A percentile compares a stretch with the other conserved stretches of the same genome.
phyloP scores from a whole-genome alignment of 163 green algal species.

The Prototheca wickerhamii region DNA sequence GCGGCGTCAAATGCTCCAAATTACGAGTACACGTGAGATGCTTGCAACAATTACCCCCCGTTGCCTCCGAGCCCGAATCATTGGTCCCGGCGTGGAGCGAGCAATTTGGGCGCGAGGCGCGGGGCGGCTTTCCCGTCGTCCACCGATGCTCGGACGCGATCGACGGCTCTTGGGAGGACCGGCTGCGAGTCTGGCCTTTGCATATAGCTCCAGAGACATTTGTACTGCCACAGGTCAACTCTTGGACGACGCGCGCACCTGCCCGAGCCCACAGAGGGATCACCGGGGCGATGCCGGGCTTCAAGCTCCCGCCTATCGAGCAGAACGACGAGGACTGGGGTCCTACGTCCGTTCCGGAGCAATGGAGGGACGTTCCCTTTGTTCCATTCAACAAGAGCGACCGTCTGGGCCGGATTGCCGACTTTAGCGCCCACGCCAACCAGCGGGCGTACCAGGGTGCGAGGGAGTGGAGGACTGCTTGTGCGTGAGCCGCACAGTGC shows the following conservation, averaged over 20 bases:
- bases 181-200: too few species aligned
- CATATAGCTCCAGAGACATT: too few species aligned
- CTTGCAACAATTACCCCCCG: too few species aligned
- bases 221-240: neutral
- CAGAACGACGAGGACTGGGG: slow-evolving; percentile 90
- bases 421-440: slow-evolving; percentile 29
- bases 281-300: slow-evolving; percentile 18
- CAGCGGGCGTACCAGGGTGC: slow-evolving; percentile 13
- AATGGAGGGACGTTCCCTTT: slow-evolving; percentile 83
- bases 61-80: too few species aligned
- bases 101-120: too few species aligned
- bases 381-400: slow-evolving; percentile 91
- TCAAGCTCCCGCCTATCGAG: slow-evolving; percentile 60
- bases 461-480: neutral
- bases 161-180: too few species aligned
- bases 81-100: too few species aligned
- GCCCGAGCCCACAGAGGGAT: neutral
- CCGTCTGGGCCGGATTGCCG: slow-evolving; percentile 67
- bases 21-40: too few species aligned
- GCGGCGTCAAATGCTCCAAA: too few species aligned
- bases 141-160: too few species aligned
- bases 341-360: slow-evolving; percentile 66
- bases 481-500: neutral
- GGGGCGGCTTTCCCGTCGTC: too few species aligned
- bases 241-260: neutral